phyloP scores from a whole-genome alignment of 768 basidiomycete genomes.

The Phlebiopsis gigantea region DNA sequence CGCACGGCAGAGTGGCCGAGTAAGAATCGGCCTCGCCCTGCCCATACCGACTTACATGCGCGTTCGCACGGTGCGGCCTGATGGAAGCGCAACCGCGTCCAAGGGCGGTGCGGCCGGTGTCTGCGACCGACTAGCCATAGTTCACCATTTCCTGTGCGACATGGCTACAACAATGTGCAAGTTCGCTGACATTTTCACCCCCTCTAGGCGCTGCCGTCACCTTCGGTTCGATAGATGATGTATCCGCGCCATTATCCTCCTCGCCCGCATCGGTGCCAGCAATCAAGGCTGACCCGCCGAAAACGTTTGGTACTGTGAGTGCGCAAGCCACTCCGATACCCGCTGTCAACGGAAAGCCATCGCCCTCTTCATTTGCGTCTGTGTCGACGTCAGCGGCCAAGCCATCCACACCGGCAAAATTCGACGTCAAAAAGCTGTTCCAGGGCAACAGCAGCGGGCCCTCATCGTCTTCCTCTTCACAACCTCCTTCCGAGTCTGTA shows the following conservation, averaged over 20 bases:
- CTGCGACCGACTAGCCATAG: neutral
- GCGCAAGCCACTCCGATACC: slow-evolving; percentile 43
- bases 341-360: slow-evolving; percentile 61
- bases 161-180: no score
- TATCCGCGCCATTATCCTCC: slow-evolving; percentile 69
- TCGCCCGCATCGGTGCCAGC: slow-evolving; percentile 67
- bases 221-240: slow-evolving; percentile 89
- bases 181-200: slow-evolving; percentile 5
- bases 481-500: slow-evolving; percentile 35
- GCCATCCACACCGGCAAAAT: slow-evolving; percentile 29
- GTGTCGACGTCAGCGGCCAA: slow-evolving; percentile 29
- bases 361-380: slow-evolving; percentile 37
- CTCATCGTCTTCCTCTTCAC: slow-evolving; percentile 19
- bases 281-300: slow-evolving; percentile 67
- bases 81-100: neutral
- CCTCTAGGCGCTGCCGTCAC: slow-evolving; percentile 62
- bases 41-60: slow-evolving; percentile 4
- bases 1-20: neutral
- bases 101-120: neutral
- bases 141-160: no score
- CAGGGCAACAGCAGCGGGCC: slow-evolving; percentile 33
- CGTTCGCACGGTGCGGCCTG: slow-evolving; percentile 1
- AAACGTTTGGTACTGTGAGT: slow-evolving; percentile 77
- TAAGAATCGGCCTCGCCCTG: neutral
- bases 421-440: slow-evolving; percentile 59